Conservation (phyloP, 164 flowering plant genomes). For the Protea cynaroides region DNA sequence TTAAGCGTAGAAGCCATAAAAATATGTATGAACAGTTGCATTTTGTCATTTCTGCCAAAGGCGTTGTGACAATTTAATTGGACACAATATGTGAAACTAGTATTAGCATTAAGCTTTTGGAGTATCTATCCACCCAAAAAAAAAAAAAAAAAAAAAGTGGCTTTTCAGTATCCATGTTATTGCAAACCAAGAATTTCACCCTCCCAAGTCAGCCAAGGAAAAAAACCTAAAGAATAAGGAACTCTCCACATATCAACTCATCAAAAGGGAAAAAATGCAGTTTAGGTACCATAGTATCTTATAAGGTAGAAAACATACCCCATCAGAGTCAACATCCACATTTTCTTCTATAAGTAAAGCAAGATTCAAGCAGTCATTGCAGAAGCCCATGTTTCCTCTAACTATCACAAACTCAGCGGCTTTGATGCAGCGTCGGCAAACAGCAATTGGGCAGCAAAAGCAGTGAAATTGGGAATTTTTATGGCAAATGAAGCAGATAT, state of each 20-base stretch:
- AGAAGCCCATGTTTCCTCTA: slow-evolving; percentile 51
- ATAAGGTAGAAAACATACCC: slow-evolving; percentile 38
- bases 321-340: slow-evolving; percentile 50
- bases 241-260: neutral
- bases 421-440: slow-evolving; percentile 44
- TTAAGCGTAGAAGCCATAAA: no score
- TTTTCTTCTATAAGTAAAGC: slow-evolving; percentile 51
- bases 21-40: no score
- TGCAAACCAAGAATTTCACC: no score
- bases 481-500: slow-evolving; percentile 53
- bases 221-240: neutral
- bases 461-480: slow-evolving; percentile 47
- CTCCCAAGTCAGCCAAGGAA: neutral
- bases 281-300: neutral
- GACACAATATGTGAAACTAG: no score
- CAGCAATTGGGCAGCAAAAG: slow-evolving; percentile 54
- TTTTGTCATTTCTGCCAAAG: no score
- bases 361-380: slow-evolving; percentile 53
- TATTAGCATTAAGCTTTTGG: no score
- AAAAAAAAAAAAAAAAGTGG: no score
- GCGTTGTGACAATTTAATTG: no score
- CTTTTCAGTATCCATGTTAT: no score
- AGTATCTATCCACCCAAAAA: no score
- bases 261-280: neutral
- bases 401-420: slow-evolving; percentile 40